phyloP scores from a whole-genome alignment of 495 filamentous ascomycete species.

The Penicillium pancosmium region DNA sequence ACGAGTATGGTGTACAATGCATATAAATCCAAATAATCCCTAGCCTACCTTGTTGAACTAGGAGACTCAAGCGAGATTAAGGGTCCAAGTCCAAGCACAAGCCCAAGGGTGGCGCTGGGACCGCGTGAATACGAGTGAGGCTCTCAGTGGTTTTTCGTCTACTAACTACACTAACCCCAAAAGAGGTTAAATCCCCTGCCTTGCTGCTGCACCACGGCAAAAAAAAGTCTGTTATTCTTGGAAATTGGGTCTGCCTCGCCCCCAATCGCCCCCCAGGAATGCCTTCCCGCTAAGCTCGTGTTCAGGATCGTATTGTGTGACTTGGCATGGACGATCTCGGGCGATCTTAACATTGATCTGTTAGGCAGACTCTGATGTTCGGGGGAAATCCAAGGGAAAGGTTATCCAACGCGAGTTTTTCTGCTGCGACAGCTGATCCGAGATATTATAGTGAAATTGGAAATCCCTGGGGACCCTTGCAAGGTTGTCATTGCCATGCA shows the following conservation, averaged over 20 bases:
- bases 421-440: too few species aligned
- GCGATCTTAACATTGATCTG: neutral
- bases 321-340: conserved; percentile 2
- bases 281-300: conserved; percentile 4
- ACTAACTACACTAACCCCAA: neutral
- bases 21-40: too few species aligned
- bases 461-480: too few species aligned
- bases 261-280: neutral
- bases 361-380: neutral
- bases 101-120: conserved; percentile 3
- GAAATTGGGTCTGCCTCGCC: neutral
- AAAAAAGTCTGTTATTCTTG: conserved; percentile 1
- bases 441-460: too few species aligned
- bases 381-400: neutral
- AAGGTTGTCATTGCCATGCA: neutral
- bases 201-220: neutral
- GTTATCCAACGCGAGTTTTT: too few species aligned
- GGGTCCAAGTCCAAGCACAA: neutral
- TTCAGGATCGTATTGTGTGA: conserved; percentile 3
- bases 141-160: neutral
- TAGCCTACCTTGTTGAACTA: neutral
- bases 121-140: conserved; percentile 7
- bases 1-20: too few species aligned
- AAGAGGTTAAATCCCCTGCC: neutral
- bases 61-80: neutral